Evolutionary conservation across 768 basidiomycete genomes (phyloP), one percentile per base, ranked within the genome.

Genomic region (Nidula microcarpa): DNA sequence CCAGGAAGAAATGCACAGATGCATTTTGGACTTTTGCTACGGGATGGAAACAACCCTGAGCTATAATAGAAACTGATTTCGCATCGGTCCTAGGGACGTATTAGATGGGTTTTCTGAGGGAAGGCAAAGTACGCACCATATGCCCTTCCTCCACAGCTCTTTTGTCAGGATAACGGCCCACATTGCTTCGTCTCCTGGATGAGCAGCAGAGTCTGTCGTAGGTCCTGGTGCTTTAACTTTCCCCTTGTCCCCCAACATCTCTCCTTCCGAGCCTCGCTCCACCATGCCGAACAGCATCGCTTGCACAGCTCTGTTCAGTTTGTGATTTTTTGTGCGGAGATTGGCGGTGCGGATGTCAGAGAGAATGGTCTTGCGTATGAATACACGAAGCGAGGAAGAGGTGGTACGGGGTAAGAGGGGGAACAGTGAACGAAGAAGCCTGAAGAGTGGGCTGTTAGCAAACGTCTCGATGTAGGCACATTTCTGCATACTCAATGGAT

Each of bases 211-310:
- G 54, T 78, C 74, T 23, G 62, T 64, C 1, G 71, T 69, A 7
- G 72, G 65, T 5, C 70, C 68, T 48, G 68, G 60, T n/a, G 72
- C 74, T 56, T 80, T 73, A n/a, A 80, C 63, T 61, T 86, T 93
- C 4, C 87, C 94, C 67, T 93, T 94, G 74, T 94, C 86, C 9
- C 92, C 90, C 13, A 85, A 65, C 13, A 93, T 83, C 60, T 92
- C 86, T 1, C 76, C 86, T 39, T 85, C 83, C 87, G 94, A 91
- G 10, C 94, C 94, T 37, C 88, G 84, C 68, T 97, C 95, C 6
- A 98, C 85, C 95, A 98, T 98, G 43, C 84, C 82, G 66, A 98
- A 98, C 33, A 98, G 76, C 81, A 98, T 90, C 10, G 93, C 87
- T 65, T 99, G 97, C 0, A 99, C 93, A 17, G 94, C 88, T 36